These are phyloP conservation scores for Alternaria triticina DNA, from an alignment of 2,329 filamentous ascomycete genomes.

Conservation along the genomic window DNA sequence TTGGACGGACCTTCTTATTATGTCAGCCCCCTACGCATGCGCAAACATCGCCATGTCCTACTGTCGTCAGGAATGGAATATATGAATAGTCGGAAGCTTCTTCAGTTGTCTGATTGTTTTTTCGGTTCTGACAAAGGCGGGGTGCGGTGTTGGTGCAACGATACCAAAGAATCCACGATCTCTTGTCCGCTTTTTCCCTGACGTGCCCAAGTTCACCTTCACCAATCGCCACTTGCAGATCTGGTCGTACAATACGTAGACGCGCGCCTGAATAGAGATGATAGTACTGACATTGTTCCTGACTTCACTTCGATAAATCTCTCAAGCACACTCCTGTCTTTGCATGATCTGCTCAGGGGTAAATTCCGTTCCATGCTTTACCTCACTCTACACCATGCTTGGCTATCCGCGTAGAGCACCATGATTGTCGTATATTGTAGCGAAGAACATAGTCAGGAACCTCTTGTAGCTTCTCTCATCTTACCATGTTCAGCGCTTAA, in stretches of 20 bases:
- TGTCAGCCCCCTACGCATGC: slow-evolving; percentile 24
- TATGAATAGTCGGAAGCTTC: background rate
- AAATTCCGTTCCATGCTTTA: background rate
- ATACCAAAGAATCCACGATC: background rate
- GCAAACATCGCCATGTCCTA: slow-evolving; percentile 11
- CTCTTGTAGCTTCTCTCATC: background rate
- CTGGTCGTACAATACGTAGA: background rate
- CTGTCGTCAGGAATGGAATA: background rate
- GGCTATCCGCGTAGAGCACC: background rate
- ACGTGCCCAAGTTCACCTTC: slow-evolving; percentile 8
- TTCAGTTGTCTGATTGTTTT: background rate
- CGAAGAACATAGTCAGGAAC: background rate
- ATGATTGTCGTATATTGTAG: background rate
- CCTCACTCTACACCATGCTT: background rate
- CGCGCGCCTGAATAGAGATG: background rate
- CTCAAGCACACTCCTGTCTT: background rate
- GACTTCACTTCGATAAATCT: background rate
- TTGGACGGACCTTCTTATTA: slow-evolving; percentile 25
- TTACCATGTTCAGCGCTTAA: background rate
- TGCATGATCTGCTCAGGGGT: slow-evolving; percentile 7
- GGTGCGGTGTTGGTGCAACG: background rate
- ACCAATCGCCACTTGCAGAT: background rate
- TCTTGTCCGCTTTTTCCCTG: slow-evolving; percentile 9
- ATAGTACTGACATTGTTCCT: background rate
- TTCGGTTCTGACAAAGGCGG: background rate